These are phyloP conservation scores for Leccinum rimulosum DNA, from an alignment of 768 basidiomycete genomes.

Conservation along the genomic window DNA sequence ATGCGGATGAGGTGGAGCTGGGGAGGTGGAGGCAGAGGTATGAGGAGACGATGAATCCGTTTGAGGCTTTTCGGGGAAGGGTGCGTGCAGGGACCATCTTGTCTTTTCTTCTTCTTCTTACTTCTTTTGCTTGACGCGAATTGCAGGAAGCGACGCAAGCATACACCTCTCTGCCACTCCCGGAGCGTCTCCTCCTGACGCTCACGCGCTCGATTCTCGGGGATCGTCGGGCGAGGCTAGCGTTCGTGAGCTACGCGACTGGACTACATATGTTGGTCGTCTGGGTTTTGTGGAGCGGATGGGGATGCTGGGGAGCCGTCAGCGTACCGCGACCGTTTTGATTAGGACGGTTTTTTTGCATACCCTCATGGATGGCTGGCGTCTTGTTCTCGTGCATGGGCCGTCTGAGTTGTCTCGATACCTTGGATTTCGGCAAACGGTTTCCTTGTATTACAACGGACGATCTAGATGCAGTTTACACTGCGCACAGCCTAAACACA, in stretches of 20 bases:
- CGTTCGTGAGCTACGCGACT: slow-evolving; percentile 86
- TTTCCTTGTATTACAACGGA: background rate
- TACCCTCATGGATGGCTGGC: no score
- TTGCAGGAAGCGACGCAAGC: slow-evolving; percentile 90
- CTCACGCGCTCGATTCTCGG: slow-evolving; percentile 85
- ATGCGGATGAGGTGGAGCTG: slow-evolving; percentile 59
- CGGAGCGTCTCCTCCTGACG: slow-evolving; percentile 84
- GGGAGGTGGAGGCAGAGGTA: slow-evolving; percentile 89
- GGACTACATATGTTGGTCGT: slow-evolving; percentile 79
- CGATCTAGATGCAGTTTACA: background rate
- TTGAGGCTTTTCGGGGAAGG: slow-evolving; percentile 93
- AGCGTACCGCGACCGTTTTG: slow-evolving; percentile 19
- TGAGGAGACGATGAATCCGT: slow-evolving; percentile 97
- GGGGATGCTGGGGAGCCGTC: slow-evolving; percentile 57
- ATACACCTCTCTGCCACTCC: slow-evolving; percentile 85
- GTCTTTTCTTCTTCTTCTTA: background rate
- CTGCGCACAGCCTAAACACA: background rate
- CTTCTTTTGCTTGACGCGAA: background rate
- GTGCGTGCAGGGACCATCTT: slow-evolving; percentile 48
- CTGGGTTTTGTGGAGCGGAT: slow-evolving; percentile 54
- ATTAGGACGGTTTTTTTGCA: background rate
- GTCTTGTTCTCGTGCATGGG: background rate
- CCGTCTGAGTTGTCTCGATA: background rate
- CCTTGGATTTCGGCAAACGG: no score
- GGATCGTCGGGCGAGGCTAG: slow-evolving; percentile 83